phyloP scores from a whole-genome alignment of 306 rosid genomes.

The Quercus engelmannii region DNA sequence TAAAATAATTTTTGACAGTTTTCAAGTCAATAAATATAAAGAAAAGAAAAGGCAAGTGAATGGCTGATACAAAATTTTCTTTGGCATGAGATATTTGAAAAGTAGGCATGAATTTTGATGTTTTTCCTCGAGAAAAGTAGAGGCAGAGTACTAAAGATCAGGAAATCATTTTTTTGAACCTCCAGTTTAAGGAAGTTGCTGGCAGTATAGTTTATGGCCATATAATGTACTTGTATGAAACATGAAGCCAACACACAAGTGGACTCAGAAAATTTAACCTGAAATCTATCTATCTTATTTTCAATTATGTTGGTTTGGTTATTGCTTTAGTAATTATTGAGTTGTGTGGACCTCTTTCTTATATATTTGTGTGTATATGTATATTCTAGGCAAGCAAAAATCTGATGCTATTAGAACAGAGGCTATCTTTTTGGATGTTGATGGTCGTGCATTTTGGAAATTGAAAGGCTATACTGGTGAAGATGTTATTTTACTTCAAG shows the following conservation, averaged over 20 bases:
- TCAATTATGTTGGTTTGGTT: background rate
- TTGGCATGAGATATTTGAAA: background rate
- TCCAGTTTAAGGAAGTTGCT: background rate
- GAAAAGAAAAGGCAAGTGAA: background rate
- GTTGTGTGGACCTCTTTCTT: background rate
- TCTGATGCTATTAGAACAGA: slow-evolving; percentile 36
- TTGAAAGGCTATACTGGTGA: slow-evolving; percentile 29
- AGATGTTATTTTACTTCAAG: slow-evolving; percentile 41
- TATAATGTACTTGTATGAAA: background rate
- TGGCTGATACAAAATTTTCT: background rate
- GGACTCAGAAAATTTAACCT: background rate
- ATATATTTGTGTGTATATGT: background rate
- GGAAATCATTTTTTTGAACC: background rate
- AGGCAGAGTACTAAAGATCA: background rate
- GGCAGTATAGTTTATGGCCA: background rate
- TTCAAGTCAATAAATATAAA: background rate
- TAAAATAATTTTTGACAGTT: background rate
- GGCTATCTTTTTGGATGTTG: slow-evolving; percentile 33
- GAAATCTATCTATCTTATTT: background rate
- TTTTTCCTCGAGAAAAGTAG: background rate
- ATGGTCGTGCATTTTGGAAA: slow-evolving; percentile 44
- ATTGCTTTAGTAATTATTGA: background rate
- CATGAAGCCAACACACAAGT: background rate
- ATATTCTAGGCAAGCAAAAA: slow-evolving; percentile 22
- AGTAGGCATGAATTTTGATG: background rate